These are phyloP conservation scores for Spiraea crenata DNA, from an alignment of 331 rosid species.

Conservation along the genomic window DNA sequence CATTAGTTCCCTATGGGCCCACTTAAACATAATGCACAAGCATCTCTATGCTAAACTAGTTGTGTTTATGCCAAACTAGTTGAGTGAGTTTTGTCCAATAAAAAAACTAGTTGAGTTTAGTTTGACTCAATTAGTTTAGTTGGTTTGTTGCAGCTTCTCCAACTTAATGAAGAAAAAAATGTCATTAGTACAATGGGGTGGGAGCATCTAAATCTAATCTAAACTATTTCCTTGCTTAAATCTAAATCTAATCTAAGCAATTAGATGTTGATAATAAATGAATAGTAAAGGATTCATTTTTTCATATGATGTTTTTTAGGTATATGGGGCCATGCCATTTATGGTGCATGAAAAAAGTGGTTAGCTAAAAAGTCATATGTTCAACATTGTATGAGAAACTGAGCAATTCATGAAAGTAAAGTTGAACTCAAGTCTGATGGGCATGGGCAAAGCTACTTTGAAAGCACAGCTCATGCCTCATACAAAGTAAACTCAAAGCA, in stretches of 20 bases:
- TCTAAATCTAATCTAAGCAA: neutral
- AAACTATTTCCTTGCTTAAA: too few species aligned
- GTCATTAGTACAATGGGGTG: neutral
- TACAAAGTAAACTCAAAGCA: neutral
- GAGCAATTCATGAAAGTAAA: neutral
- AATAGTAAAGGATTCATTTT: neutral
- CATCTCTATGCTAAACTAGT: neutral
- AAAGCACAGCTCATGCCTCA: neutral
- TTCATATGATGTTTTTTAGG: neutral
- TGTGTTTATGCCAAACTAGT: neutral
- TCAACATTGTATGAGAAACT: constrained; percentile 12
- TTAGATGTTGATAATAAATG: constrained; percentile 7
- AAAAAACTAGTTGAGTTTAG: neutral
- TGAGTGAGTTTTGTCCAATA: too few species aligned
- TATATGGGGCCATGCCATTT: constrained; percentile 3
- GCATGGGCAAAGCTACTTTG: neutral
- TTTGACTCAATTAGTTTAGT: neutral
- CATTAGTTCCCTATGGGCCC: constrained; percentile 1
- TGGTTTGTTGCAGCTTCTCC: constrained; percentile 14
- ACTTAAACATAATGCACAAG: neutral
- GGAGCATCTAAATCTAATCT: neutral
- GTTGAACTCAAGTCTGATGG: neutral
- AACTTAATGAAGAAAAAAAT: neutral
- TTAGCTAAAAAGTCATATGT: neutral
- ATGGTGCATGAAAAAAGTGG: neutral